Percentiles rank a stretch among this genome's conserved stretches.
Evolutionary conservation across 2,329 filamentous ascomycete genomes (phyloP).

Genomic region (Neonectria magnoliae): DNA sequence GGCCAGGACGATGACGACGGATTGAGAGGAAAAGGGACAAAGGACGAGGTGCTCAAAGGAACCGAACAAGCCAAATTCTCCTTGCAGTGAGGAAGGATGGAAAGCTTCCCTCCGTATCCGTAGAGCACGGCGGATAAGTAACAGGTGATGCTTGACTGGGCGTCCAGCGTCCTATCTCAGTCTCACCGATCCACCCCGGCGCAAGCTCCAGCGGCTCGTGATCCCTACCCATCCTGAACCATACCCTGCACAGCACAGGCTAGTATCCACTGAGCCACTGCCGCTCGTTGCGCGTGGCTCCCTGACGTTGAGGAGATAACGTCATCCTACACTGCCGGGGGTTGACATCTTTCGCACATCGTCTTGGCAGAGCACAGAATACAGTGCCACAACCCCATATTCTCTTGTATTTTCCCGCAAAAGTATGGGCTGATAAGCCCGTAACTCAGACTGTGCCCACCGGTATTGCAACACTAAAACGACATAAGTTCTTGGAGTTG

Average conservation of each 20-base stretch:
- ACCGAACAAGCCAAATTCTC: not conserved
- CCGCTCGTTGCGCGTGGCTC: conserved; percentile 35
- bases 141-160: conserved; percentile 17
- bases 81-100: not conserved
- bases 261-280: conserved; percentile 27
- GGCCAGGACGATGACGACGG: not conserved
- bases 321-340: conserved; percentile 36
- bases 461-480: not conserved
- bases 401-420: not conserved
- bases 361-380: not conserved
- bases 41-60: too few species aligned
- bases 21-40: not conserved
- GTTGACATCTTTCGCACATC: not conserved
- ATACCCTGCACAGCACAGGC: conserved; percentile 26
- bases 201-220: conserved; percentile 38
- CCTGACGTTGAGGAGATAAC: conserved; percentile 29
- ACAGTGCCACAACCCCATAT: not conserved
- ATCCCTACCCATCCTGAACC: conserved; percentile 21
- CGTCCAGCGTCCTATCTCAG: conserved; percentile 23
- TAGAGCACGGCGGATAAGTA: conserved; percentile 5
- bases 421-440: not conserved
- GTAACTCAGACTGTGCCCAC: not conserved
- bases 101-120: not conserved
- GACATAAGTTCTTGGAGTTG: not conserved
- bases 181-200: conserved; percentile 30